Base-by-base conservation (phyloP, 306 rosid species). In the Spatholobus suberectus region DNA sequence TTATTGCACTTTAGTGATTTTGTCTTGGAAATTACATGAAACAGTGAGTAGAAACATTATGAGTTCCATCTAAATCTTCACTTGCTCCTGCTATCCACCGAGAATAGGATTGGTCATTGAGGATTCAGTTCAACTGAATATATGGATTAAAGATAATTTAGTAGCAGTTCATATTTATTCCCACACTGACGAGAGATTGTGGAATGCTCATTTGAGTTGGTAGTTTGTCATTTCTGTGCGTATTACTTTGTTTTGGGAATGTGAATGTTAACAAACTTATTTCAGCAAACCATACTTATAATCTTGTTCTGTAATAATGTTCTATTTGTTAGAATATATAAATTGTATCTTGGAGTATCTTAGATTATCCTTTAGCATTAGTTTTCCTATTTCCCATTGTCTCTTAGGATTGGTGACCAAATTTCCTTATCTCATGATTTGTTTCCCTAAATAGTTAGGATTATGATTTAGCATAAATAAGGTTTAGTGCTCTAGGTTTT, bases 81-180 rank as follows among this genome's bases (percentile, higher is more conserved):
- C 46, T 51, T 10, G 69, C 69, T 32, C 20, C 20, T 26, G 66
- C 37, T 35, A 32, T 66, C 68, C 34, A 20, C 21, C 3, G 40
- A 15, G 43, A 51, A 29, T 55, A 66, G 41, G 32, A 59, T 69
- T 67, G 62, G 37, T 59, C 14, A 2, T 14, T 8, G 83, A 52
- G 26, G 82, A 49, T 3, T 20, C 44, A 69, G 63, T 75, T 79
- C 24, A 70, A 69, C 74, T 80, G 82, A 62, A 66, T 54, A 40
- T 8, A 43, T 43, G 70, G 20, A 18, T 57, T 18, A 55, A 18
- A 70, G 47, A 38, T 82, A 63, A 51, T 66, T 38, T 55, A 13
- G 61, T 75, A 66, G 70, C 62, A 18, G 38, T 49, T 66, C 54
- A 27, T 41, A 41, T 69, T 55, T 75, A 66, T 41, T 74, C 61